Evolutionary conservation across 2,329 filamentous ascomycete species (phyloP).

Genomic region (Diaporthe citri): DNA sequence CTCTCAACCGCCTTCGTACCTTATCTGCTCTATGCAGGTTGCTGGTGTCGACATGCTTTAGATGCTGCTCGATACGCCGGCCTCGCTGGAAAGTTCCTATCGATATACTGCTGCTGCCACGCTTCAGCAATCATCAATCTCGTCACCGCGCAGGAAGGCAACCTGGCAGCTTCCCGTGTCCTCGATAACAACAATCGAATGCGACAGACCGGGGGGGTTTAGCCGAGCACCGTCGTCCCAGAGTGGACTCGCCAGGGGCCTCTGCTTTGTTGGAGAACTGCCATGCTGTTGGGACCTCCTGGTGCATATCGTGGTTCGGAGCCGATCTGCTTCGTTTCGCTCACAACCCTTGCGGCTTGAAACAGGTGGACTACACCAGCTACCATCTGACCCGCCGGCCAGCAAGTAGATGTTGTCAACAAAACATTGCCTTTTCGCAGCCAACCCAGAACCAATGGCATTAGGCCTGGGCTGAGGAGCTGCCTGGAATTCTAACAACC

Average conservation of each 20-base stretch:
- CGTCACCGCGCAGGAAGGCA: neutral
- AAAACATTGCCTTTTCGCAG: neutral
- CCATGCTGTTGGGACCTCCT: slow-evolving; percentile 20
- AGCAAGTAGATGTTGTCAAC: neutral
- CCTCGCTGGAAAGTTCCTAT: neutral
- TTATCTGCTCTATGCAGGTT: neutral
- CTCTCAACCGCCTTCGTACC: neutral
- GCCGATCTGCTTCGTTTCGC: slow-evolving; percentile 31
- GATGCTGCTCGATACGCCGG: neutral
- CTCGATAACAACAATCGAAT: neutral
- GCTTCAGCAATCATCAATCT: neutral
- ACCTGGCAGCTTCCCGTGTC: neutral
- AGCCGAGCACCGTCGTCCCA: neutral
- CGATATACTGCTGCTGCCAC: neutral
- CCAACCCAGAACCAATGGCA: neutral
- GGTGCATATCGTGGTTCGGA: slow-evolving; percentile 25
- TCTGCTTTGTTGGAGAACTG: slow-evolving; percentile 24
- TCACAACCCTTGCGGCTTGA: slow-evolving; percentile 19
- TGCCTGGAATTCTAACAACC: neutral
- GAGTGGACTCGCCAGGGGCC: slow-evolving; percentile 1
- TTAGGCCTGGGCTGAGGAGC: neutral
- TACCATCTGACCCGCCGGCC: neutral
- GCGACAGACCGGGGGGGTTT: too few relatives aligned
- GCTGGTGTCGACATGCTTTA: neutral
- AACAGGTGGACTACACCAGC: slow-evolving; percentile 18